Conservation (phyloP, 345 rosid genomes). For the Combretum micranthum region DNA sequence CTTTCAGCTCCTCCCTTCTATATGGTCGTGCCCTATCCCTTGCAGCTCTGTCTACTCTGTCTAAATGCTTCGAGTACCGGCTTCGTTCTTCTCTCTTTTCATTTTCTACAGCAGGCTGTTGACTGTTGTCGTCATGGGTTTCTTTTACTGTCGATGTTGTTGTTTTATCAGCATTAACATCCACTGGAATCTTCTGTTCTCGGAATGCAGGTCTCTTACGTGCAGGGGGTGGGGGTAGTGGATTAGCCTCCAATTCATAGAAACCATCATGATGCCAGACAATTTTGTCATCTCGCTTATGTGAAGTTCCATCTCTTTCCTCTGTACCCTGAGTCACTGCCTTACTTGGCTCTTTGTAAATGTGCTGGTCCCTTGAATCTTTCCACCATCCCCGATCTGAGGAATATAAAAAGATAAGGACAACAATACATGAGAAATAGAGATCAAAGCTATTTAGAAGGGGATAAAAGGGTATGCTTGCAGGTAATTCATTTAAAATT, state of each 20-base stretch:
- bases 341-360: constrained; percentile 33
- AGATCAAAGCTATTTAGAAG: too few species aligned
- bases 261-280: constrained; percentile 64
- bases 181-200: constrained; percentile 55
- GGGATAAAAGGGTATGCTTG: too few species aligned
- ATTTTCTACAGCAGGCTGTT: constrained; percentile 6
- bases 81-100: constrained; percentile 52
- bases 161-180: constrained; percentile 26
- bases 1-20: constrained; percentile 41
- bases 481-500: too few species aligned
- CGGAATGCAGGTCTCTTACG: constrained; percentile 87
- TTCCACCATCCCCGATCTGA: constrained; percentile 58
- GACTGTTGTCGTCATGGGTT: constrained; percentile 13
- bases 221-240: constrained; percentile 15
- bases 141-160: constrained; percentile 29
- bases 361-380: constrained; percentile 41
- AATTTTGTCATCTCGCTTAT: constrained; percentile 27
- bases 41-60: constrained; percentile 37
- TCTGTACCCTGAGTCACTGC: constrained; percentile 19
- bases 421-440: too few species aligned
- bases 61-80: constrained; percentile 28
- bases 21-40: constrained; percentile 29
- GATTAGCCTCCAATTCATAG: constrained; percentile 46
- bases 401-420: constrained; percentile 5
- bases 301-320: constrained; percentile 37